Conservation (phyloP, 495 filamentous ascomycete species). For the Tetracladium setigerum region DNA sequence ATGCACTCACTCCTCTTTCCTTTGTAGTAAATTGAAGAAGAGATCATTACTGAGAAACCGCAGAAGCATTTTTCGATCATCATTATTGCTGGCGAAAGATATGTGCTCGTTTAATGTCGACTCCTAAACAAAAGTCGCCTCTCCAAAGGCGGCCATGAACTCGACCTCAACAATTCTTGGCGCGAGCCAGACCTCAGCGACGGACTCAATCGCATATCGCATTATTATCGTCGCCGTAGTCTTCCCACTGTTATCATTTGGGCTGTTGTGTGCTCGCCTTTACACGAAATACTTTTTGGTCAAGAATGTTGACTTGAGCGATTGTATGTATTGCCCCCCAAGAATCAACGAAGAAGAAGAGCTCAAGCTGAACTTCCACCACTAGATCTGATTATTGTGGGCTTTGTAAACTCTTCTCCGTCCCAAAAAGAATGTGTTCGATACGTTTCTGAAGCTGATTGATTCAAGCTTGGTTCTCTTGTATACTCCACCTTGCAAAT, state of each 20-base stretch:
- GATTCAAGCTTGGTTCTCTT: constrained; percentile 1
- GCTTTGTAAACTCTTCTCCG: not conserved
- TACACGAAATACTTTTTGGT: not conserved
- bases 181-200: not conserved
- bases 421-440: not conserved
- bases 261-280: not conserved
- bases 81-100: no score
- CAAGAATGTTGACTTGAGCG: not conserved
- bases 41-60: no score
- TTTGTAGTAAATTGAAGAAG: no score
- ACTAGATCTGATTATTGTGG: not conserved
- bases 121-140: not conserved
- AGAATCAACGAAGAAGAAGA: no score
- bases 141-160: not conserved
- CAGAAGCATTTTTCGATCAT: no score
- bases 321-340: not conserved
- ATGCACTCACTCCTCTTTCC: no score
- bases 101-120: not conserved
- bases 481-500: constrained; percentile 6
- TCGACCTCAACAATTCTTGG: constrained; percentile 1
- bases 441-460: not conserved
- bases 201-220: not conserved
- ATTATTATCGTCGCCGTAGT: not conserved
- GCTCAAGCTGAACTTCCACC: not conserved
- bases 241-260: not conserved